Conservation (phyloP, 2,329 filamentous ascomycete species). For the Venturia effusa region DNA sequence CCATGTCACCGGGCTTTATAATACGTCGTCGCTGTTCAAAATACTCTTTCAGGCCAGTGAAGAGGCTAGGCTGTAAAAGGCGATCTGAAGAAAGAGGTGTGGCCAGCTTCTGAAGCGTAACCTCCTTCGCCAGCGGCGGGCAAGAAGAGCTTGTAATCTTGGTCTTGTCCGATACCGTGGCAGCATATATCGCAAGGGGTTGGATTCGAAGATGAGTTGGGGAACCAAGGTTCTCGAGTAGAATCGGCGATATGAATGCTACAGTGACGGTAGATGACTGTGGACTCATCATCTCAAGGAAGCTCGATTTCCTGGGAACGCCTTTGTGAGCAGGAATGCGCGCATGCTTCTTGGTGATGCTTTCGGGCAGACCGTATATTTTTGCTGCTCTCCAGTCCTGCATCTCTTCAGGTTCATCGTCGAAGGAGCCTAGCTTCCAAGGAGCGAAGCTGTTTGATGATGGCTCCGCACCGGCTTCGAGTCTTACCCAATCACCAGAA, state of each 20-base stretch:
- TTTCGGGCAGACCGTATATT: conserved; percentile 80
- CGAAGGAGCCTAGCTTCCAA: conserved; percentile 54
- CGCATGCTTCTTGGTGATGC: conserved; percentile 40
- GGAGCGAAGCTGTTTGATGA: conserved; percentile 45
- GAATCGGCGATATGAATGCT: conserved; percentile 71
- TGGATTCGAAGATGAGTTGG: conserved; percentile 71
- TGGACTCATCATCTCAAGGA: conserved; percentile 26
- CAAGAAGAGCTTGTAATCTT: conserved; percentile 31
- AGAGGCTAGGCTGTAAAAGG: conserved; percentile 71
- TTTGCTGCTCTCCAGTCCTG: conserved; percentile 75
- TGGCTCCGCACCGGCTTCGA: conserved; percentile 68
- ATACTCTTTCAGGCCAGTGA: conserved; percentile 77
- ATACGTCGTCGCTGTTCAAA: conserved; percentile 77
- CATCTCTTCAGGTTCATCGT: conserved; percentile 45
- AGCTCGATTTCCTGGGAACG: conserved; percentile 40
- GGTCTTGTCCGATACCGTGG: conserved; percentile 21
- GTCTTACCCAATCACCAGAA: conserved; percentile 89
- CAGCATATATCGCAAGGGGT: conserved; percentile 43
- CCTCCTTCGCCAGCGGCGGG: conserved; percentile 59
- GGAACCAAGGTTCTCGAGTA: conserved; percentile 75
- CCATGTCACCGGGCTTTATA: conserved; percentile 75
- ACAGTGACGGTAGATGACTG: conserved; percentile 20
- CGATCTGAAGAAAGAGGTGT: conserved; percentile 83
- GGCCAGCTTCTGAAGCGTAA: conserved; percentile 78
- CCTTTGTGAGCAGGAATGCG: conserved; percentile 43